These are phyloP conservation scores for Neonectria magnoliae DNA, from an alignment of 2,329 filamentous ascomycete genomes.

Conservation along the genomic window DNA sequence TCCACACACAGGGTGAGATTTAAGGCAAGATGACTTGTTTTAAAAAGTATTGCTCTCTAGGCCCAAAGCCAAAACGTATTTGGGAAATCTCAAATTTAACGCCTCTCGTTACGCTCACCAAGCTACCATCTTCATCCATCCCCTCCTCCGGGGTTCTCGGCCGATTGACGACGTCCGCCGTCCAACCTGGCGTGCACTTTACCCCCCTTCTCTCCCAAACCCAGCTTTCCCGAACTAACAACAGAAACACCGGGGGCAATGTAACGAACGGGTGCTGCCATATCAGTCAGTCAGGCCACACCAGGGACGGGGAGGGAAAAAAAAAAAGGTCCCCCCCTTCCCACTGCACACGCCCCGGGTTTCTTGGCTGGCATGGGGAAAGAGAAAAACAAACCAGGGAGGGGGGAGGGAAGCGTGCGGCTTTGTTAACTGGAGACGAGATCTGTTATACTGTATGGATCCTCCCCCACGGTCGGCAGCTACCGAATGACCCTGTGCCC, in stretches of 20 bases:
- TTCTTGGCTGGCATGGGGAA: not conserved
- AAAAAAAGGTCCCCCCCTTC: not conserved
- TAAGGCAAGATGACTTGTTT: not conserved
- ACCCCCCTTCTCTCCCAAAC: not conserved
- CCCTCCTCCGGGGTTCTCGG: slow-evolving; percentile 18
- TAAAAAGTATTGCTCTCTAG: not conserved
- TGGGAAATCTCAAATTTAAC: not conserved
- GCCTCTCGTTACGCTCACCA: not conserved
- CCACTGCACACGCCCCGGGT: slow-evolving; percentile 9
- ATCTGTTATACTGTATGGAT: slow-evolving; percentile 25
- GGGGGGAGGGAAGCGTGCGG: not conserved
- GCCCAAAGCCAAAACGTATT: not conserved
- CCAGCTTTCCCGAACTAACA: not conserved
- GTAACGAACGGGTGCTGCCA: slow-evolving; percentile 20
- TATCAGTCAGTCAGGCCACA: slow-evolving; percentile 4
- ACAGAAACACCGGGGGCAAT: slow-evolving; percentile 6
- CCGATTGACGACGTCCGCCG: slow-evolving; percentile 2
- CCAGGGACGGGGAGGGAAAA: not conserved
- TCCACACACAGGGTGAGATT: not conserved
- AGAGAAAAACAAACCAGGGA: not conserved
- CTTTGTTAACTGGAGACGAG: slow-evolving; percentile 1
- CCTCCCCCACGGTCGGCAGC: slow-evolving; percentile 10
- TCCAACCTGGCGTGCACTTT: not conserved
- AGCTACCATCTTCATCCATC: not conserved
- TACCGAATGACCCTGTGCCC: slow-evolving; percentile 18